phyloP scores from a whole-genome alignment of 2,329 filamentous ascomycete genomes.

The Pseudopyricularia javanii region DNA sequence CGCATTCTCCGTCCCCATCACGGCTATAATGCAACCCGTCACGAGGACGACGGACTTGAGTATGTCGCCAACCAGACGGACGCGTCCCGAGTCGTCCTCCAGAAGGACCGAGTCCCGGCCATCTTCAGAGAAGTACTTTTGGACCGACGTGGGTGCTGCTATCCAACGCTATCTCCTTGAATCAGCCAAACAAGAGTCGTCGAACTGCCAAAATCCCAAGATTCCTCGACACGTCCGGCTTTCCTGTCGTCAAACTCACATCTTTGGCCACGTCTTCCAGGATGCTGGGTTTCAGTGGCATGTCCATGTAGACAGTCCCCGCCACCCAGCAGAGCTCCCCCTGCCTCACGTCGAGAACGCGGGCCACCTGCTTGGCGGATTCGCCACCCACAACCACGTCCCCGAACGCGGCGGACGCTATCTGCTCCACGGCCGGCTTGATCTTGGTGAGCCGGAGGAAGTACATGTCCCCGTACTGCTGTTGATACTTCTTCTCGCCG shows the following conservation, averaged over 20 bases:
- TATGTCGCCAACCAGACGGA: slow-evolving; percentile 62
- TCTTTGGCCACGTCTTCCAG: slow-evolving; percentile 91
- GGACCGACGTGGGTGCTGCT: slow-evolving; percentile 61
- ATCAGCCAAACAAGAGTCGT: not conserved
- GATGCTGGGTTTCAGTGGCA: slow-evolving; percentile 92
- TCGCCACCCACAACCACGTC: slow-evolving; percentile 68
- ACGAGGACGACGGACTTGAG: slow-evolving; percentile 63
- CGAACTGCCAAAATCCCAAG: too few relatives aligned
- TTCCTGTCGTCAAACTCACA: too few relatives aligned
- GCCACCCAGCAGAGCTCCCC: slow-evolving; percentile 91
- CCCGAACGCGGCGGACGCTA: slow-evolving; percentile 66
- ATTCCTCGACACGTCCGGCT: too few relatives aligned
- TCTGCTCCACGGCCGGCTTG: slow-evolving; percentile 67
- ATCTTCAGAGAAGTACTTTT: slow-evolving; percentile 61
- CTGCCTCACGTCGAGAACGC: slow-evolving; percentile 90
- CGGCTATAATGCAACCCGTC: slow-evolving; percentile 88
- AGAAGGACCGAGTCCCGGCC: slow-evolving; percentile 63
- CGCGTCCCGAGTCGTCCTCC: slow-evolving; percentile 87
- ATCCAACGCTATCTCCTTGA: slow-evolving; percentile 62
- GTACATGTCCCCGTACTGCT: slow-evolving; percentile 97
- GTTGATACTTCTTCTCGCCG: slow-evolving; percentile 65
- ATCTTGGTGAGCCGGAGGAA: slow-evolving; percentile 81
- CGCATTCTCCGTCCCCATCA: slow-evolving; percentile 84
- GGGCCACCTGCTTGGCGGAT: slow-evolving; percentile 61
- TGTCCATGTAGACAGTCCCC: slow-evolving; percentile 94